A percentile compares a stretch with the other conserved stretches of the same genome.
phyloP scores from a whole-genome alignment of 202 grass and related monocot genomes.

The Alloteropsis angusta region DNA sequence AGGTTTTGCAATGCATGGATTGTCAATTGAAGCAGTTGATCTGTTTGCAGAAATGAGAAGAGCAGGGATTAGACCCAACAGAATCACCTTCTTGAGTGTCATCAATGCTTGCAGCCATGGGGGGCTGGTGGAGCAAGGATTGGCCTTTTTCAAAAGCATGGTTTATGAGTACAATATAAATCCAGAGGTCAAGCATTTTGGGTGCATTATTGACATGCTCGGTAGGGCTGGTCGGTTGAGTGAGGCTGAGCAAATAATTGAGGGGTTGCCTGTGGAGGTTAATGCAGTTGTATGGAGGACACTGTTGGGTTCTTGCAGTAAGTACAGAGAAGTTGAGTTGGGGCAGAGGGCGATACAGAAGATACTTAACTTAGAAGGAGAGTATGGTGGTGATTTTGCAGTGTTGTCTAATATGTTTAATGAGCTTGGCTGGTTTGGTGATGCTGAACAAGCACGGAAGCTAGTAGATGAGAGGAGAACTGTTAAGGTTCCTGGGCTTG shows the following conservation, averaged over 20 bases:
- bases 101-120: constrained; percentile 68
- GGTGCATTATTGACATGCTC: constrained; percentile 70
- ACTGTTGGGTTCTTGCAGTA: constrained; percentile 56
- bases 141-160: constrained; percentile 59
- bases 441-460: constrained; percentile 49
- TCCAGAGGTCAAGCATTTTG: constrained; percentile 69
- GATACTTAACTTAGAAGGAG: constrained; percentile 45
- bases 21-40: constrained; percentile 38
- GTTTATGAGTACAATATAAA: constrained; percentile 47
- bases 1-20: constrained; percentile 47
- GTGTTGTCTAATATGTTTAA: constrained; percentile 63
- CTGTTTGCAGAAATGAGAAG: constrained; percentile 48
- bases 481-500: constrained; percentile 50
- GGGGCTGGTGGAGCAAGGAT: constrained; percentile 61
- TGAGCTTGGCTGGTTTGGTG: constrained; percentile 51
- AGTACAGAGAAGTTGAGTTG: constrained; percentile 68
- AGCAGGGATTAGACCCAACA: constrained; percentile 38
- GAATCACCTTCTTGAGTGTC: constrained; percentile 54
- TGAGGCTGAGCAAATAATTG: constrained; percentile 59
- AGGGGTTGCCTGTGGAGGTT: constrained; percentile 40
- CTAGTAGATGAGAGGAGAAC: constrained; percentile 37
- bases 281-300: constrained; percentile 65
- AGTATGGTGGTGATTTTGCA: constrained; percentile 53
- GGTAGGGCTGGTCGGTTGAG: constrained; percentile 54
- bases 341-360: constrained; percentile 60